These are phyloP conservation scores for Taphrina sp. DNA, from an alignment of 1,139 yeast species.

Conservation along the genomic window DNA sequence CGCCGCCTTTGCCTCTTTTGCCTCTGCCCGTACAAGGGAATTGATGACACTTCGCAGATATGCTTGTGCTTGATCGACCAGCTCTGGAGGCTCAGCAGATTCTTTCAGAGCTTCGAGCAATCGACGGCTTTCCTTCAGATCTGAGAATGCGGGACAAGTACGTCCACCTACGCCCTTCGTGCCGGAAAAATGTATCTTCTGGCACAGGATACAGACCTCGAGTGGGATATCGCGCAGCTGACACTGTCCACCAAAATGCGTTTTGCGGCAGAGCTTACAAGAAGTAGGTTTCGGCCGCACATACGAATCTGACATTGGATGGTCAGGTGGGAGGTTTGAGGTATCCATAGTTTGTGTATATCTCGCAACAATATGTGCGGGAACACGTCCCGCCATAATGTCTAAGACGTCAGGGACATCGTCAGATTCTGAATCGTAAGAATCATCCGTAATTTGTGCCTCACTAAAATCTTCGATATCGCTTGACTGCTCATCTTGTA, in stretches of 20 bases:
- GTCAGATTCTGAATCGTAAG: background rate
- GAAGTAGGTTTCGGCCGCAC: too few species aligned
- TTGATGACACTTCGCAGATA: constrained; percentile 18
- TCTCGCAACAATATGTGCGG: too few species aligned
- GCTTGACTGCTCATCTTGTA: background rate
- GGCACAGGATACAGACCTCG: constrained; percentile 27
- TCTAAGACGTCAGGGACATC: background rate
- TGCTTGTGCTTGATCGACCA: constrained; percentile 24
- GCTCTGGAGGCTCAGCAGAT: constrained; percentile 22
- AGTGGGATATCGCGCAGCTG: constrained; percentile 26
- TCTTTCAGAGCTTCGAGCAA: constrained; percentile 17
- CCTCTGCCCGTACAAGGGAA: constrained; percentile 4
- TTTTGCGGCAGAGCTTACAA: constrained; percentile 15
- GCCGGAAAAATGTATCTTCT: constrained; percentile 15
- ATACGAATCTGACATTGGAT: too few species aligned
- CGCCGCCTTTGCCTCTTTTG: background rate
- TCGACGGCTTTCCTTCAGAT: constrained; percentile 6
- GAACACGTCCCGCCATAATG: too few species aligned
- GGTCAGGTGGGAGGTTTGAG: too few species aligned
- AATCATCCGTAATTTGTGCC: constrained; percentile 7
- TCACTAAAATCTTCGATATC: constrained; percentile 11
- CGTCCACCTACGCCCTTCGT: constrained; percentile 1
- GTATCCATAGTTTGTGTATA: too few species aligned
- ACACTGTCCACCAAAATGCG: constrained; percentile 26
- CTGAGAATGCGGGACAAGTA: constrained; percentile 17